Evolutionary conservation across 2,329 filamentous ascomycete genomes (phyloP).

Genomic region (Xylaria sp.): DNA sequence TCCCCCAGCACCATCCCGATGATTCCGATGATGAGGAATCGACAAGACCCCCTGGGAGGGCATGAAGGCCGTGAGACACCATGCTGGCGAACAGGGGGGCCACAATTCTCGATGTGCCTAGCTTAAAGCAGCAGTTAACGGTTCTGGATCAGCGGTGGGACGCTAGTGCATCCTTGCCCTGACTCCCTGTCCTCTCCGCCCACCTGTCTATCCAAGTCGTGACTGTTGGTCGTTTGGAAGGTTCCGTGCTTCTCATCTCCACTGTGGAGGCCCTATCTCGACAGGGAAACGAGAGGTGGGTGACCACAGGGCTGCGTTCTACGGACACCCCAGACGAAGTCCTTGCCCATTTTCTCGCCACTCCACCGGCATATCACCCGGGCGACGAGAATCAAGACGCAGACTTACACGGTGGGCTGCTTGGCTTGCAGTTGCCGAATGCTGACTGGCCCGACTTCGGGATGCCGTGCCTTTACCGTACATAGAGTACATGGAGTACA

Average conservation of each 20-base stretch:
- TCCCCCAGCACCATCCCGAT: constrained; percentile 1
- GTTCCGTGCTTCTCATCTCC: constrained; percentile 23
- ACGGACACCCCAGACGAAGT: constrained; percentile 3
- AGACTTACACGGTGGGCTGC: not conserved
- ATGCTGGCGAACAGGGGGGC: constrained; percentile 17
- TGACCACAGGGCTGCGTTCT: constrained; percentile 24
- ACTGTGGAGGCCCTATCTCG: constrained; percentile 10
- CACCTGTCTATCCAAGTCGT: constrained; percentile 12
- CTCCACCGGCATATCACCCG: constrained; percentile 1
- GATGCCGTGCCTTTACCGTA: constrained; percentile 4
- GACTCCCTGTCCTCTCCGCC: constrained; percentile 7
- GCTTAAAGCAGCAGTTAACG: constrained; percentile 31
- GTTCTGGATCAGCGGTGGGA: constrained; percentile 19
- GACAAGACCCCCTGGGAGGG: constrained; percentile 10
- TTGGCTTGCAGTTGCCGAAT: not conserved
- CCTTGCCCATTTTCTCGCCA: constrained; percentile 6
- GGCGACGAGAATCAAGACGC: constrained; percentile 3
- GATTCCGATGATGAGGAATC: constrained; percentile 16
- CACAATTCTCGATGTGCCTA: constrained; percentile 30
- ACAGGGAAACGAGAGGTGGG: constrained; percentile 13
- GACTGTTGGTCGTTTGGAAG: constrained; percentile 23
- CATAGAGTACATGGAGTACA: constrained; percentile 12
- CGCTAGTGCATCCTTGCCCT: constrained; percentile 22
- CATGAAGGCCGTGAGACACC: constrained; percentile 1
- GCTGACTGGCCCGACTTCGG: constrained; percentile 19